A percentile compares a stretch with the other conserved stretches of the same genome.
Conservation (phyloP, 768 basidiomycete genomes). For the Calocybe cyanea region DNA sequence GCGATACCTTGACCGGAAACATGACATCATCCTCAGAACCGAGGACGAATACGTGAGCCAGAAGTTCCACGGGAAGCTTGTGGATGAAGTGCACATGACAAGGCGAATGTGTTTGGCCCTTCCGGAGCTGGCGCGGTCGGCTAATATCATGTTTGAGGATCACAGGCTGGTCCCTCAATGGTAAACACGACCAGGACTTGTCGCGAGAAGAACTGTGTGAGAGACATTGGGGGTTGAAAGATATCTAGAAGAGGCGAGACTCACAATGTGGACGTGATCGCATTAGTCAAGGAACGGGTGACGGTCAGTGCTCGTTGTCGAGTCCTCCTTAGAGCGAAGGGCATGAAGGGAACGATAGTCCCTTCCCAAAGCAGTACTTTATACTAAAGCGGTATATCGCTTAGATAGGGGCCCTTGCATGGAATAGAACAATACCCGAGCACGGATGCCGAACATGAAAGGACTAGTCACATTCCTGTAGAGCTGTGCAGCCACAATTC, state of each 20-base stretch:
- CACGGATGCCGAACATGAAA: slow-evolving; percentile 12
- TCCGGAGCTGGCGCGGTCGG: slow-evolving; percentile 32
- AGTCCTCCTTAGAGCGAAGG: slow-evolving; percentile 38
- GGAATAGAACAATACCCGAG: slow-evolving; percentile 15
- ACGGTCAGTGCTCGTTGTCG: slow-evolving; percentile 44
- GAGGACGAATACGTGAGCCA: slow-evolving; percentile 59
- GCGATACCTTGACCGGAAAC: slow-evolving; percentile 62
- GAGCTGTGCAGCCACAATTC: slow-evolving; percentile 9
- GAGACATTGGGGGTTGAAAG: not conserved
- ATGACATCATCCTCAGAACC: slow-evolving; percentile 53
- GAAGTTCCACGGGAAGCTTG: slow-evolving; percentile 58
- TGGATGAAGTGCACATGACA: slow-evolving; percentile 45
- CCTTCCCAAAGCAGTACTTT: slow-evolving; percentile 14
- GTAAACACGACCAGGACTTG: slow-evolving; percentile 13
- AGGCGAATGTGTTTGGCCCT: slow-evolving; percentile 20
- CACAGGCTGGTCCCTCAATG: slow-evolving; percentile 9
- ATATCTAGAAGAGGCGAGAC: slow-evolving; percentile 4
- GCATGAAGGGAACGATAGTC: slow-evolving; percentile 13
- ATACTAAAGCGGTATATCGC: slow-evolving; percentile 10
- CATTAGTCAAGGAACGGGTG: slow-evolving; percentile 47
- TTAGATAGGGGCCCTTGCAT: slow-evolving; percentile 10
- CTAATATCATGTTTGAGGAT: slow-evolving; percentile 24
- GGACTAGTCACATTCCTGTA: too few relatives aligned
- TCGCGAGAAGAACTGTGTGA: slow-evolving; percentile 3
- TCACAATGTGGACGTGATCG: slow-evolving; percentile 37